Evolutionary conservation across 495 filamentous ascomycete species (phyloP).

Genomic region (Lindgomyces ingoldianus): DNA sequence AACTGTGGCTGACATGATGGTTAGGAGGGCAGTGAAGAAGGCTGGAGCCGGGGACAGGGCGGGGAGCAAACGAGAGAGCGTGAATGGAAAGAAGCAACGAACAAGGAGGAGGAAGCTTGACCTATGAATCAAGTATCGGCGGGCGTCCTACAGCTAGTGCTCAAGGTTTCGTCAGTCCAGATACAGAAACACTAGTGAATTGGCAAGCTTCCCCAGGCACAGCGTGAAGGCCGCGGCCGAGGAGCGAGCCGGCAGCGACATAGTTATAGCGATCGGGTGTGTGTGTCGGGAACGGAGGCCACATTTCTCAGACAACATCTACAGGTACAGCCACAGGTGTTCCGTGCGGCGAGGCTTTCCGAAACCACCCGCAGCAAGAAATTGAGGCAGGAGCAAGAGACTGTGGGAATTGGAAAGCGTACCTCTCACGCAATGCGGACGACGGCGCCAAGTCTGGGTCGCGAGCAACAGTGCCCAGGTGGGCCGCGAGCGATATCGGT

Average conservation of each 20-base stretch:
- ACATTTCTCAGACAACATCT: slow-evolving; percentile 1
- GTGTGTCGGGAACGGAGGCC: slow-evolving; percentile 8
- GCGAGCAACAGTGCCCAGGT: not conserved
- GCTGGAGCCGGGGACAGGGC: not conserved
- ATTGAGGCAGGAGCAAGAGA: slow-evolving; percentile 1
- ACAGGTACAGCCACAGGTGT: slow-evolving; percentile 9
- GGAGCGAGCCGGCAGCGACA: slow-evolving; percentile 7
- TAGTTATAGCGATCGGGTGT: not conserved
- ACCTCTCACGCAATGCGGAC: not conserved
- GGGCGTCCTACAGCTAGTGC: not conserved
- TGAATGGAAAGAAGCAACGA: not conserved
- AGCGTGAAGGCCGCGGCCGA: slow-evolving; percentile 23
- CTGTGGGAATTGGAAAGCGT: slow-evolving; percentile 1
- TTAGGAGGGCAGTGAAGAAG: slow-evolving; percentile 12
- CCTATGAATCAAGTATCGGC: slow-evolving; percentile 13
- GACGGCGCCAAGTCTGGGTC: not conserved
- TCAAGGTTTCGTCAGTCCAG: slow-evolving; percentile 3
- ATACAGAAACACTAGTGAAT: slow-evolving; percentile 4
- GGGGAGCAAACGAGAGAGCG: not conserved
- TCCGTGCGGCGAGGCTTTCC: not conserved
- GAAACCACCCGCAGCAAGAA: slow-evolving; percentile 9
- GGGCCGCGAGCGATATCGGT: slow-evolving; percentile 12
- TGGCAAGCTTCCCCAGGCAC: not conserved
- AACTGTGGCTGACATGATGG: slow-evolving; percentile 24
- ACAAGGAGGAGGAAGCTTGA: not conserved